Percentiles rank a stretch among this genome's conserved stretches.
Conservation (phyloP, 1,284 basidiomycete species). For the Papiliotrema laurentii region DNA sequence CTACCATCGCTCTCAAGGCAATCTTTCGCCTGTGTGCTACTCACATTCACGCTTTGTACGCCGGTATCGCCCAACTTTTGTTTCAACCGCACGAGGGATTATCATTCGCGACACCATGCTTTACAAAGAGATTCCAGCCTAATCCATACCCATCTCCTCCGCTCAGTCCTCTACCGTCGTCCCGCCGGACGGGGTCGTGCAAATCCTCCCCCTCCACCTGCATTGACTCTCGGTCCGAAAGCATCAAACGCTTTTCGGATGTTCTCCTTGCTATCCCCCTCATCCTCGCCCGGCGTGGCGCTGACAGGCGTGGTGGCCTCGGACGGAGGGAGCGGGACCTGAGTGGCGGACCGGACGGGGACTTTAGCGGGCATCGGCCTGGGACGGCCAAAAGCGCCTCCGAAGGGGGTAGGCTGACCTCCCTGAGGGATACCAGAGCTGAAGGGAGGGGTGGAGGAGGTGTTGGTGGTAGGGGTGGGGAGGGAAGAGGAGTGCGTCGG, state of each 20-base stretch:
- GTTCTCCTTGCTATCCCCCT: slow-evolving; percentile 36
- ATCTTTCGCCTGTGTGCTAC: no score
- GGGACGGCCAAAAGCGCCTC: slow-evolving; percentile 23
- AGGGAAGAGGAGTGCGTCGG: slow-evolving; percentile 32
- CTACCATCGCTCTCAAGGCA: no score
- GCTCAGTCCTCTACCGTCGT: slow-evolving; percentile 12
- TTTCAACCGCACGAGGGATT: background rate
- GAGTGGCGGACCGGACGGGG: slow-evolving; percentile 18
- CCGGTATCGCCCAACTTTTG: background rate
- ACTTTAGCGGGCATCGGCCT: slow-evolving; percentile 15
- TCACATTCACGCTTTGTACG: background rate
- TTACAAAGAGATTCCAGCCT: background rate
- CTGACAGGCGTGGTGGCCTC: slow-evolving; percentile 23
- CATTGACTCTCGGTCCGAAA: slow-evolving; percentile 43
- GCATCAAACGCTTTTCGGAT: slow-evolving; percentile 44
- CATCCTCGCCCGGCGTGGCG: slow-evolving; percentile 13
- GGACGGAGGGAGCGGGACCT: slow-evolving; percentile 25
- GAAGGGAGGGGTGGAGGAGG: slow-evolving; percentile 10
- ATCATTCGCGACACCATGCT: background rate
- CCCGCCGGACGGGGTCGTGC: slow-evolving; percentile 44
- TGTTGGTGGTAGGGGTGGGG: slow-evolving; percentile 15
- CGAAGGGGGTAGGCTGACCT: slow-evolving; percentile 7
- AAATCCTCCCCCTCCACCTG: slow-evolving; percentile 29
- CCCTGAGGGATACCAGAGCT: slow-evolving; percentile 2
- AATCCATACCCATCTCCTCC: background rate